These are phyloP conservation scores for Heritiera fomes DNA, from an alignment of 345 rosid genomes.

Conservation along the genomic window DNA sequence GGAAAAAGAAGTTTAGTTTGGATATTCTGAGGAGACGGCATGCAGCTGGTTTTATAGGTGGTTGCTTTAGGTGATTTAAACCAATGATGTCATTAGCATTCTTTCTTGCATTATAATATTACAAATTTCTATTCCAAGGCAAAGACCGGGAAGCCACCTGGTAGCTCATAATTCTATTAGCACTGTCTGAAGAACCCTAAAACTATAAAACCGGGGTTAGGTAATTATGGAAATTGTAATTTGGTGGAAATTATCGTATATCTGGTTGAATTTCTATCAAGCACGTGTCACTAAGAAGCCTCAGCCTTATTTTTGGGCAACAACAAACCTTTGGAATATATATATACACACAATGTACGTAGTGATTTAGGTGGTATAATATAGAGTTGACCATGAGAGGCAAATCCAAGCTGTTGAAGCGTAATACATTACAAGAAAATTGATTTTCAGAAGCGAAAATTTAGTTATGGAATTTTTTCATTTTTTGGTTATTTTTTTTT, in stretches of 20 bases:
- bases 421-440: no score
- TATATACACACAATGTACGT: background rate
- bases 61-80: conserved; percentile 26
- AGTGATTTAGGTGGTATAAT: background rate
- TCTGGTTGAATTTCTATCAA: background rate
- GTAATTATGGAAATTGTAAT: conserved; percentile 15
- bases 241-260: background rate
- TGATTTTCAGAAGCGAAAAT: no score
- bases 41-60: conserved; percentile 28
- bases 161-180: background rate
- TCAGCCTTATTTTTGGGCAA: background rate
- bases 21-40: conserved; percentile 6
- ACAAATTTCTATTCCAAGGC: conserved; percentile 16
- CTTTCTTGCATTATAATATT: background rate
- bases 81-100: conserved; percentile 23
- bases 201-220: conserved; percentile 23
- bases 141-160: conserved; percentile 14
- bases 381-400: background rate
- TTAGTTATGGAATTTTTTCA: no score
- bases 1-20: background rate
- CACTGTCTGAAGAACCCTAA: background rate
- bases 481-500: no score
- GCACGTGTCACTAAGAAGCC: conserved; percentile 12
- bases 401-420: background rate
- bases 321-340: background rate